Evolutionary conservation across 306 rosid genomes (phyloP), one percentile per base, ranked within the genome.

Genomic region (Rubus parviflorus): DNA sequence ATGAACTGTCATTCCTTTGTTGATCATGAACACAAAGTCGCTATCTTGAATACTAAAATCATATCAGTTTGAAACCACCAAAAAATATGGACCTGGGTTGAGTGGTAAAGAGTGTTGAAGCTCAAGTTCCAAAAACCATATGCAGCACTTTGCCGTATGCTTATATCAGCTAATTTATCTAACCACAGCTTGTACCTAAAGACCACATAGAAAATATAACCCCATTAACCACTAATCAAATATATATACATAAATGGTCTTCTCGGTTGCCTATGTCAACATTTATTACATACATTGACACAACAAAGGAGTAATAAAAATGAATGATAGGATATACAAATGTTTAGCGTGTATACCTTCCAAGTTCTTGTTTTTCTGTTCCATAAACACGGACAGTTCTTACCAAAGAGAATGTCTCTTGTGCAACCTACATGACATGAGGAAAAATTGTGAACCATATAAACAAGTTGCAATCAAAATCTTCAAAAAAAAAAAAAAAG

Each of bases 301-400:
- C 23, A 54, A 58, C 37, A 66, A 49, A 16, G 17, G 17, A 37
- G 52, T 38, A 63, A 35, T 22, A 47, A 14, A 35, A 41, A 52
- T 25, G 37, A 7, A 64, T 35, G 74, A 57, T 37, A 43, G 38
- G 45, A 45, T 16, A 73, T 16, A 37, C 5, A 58, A 70, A 47
- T 40, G 43, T 62, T 66, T 19, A 79, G 83, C 79, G 79, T 61
- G 51, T 30, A 15, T 86, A 95, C 98, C 98, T 92, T 81, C 87
- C 90, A 23, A 84, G 81, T 83, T 95, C 98, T 81, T 83, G 85
- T 83, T 87, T 82, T 84, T 95, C 97, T 10, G 97, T 92, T 73
- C 98, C 97, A 85, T 92, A 88, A 81, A 95, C 97, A 38, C 97
- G 97, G 45, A 92, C 97, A 23, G 98, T 95, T 83, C 97, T 88